phyloP scores from a whole-genome alignment of 2,329 filamentous ascomycete genomes.

The Intubia oerlemansii region DNA sequence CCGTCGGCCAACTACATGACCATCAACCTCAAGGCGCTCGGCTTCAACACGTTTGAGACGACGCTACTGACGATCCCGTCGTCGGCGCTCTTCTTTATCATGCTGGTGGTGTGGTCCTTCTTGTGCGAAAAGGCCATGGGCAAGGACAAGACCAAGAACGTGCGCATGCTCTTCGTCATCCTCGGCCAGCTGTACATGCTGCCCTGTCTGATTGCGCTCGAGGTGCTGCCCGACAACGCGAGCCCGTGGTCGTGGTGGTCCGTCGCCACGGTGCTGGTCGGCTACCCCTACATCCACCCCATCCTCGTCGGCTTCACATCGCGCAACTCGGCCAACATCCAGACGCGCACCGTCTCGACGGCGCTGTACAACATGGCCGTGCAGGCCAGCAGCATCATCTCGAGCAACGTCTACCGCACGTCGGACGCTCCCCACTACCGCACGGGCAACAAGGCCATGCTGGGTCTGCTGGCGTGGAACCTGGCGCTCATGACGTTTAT shows the following conservation, averaged over 20 bases:
- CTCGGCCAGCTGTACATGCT: conserved; percentile 28
- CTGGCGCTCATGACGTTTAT: conserved; percentile 12
- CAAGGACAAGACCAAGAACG: no score
- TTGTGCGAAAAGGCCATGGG: conserved; percentile 12
- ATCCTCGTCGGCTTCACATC: conserved; percentile 34
- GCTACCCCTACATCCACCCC: conserved; percentile 23
- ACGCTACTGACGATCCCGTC: conserved; percentile 8
- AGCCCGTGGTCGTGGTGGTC: conserved; percentile 24
- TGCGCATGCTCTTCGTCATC: conserved; percentile 19
- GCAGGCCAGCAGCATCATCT: conserved; percentile 21
- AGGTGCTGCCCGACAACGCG: conserved; percentile 14
- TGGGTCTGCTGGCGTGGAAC: conserved; percentile 18
- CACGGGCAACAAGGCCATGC: conserved; percentile 18
- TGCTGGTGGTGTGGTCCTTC: conserved; percentile 24
- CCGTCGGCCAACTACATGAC: conserved; percentile 5
- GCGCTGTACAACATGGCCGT: conserved; percentile 39
- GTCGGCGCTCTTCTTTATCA: conserved; percentile 17
- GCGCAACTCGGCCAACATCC: conserved; percentile 38
- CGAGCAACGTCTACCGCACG: conserved; percentile 17
- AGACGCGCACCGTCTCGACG: conserved; percentile 37
- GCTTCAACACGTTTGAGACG: conserved; percentile 6
- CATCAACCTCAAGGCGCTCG: conserved; percentile 5
- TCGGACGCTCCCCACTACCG: conserved; percentile 26
- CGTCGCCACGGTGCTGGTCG: conserved; percentile 20
- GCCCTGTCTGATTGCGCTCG: conserved; percentile 24